A percentile compares a stretch with the other conserved stretches of the same genome.
These are phyloP conservation scores for Exophiala phaeomuriformis DNA, from an alignment of 2,329 filamentous ascomycete species.

Conservation along the genomic window DNA sequence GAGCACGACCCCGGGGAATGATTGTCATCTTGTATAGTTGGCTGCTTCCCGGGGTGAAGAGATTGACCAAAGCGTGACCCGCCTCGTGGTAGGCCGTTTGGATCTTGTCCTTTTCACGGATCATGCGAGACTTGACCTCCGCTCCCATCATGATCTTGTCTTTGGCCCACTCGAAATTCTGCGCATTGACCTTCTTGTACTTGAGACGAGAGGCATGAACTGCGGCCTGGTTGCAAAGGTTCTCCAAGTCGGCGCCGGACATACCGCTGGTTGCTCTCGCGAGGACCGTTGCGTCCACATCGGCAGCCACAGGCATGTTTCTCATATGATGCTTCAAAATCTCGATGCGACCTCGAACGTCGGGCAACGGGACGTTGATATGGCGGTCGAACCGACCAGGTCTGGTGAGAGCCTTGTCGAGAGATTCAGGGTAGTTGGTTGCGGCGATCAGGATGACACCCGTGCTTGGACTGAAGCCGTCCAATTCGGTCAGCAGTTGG, in stretches of 20 bases:
- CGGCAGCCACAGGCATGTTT: conserved; percentile 71
- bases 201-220: conserved; percentile 89
- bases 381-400: conserved; percentile 95
- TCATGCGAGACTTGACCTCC: conserved; percentile 80
- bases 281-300: conserved; percentile 76
- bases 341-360: conserved; percentile 84
- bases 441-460: conserved; percentile 94
- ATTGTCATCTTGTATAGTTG: conserved; percentile 97
- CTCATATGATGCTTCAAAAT: conserved; percentile 92
- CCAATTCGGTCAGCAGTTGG: conserved; percentile 90
- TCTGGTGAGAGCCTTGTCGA: conserved; percentile 89
- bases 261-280: conserved; percentile 84
- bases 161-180: conserved; percentile 93
- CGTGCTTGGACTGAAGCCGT: conserved; percentile 91
- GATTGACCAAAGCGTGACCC: conserved; percentile 82
- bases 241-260: conserved; percentile 92
- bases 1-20: conserved; percentile 75
- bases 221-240: conserved; percentile 92
- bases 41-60: conserved; percentile 68
- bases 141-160: conserved; percentile 97
- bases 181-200: conserved; percentile 63
- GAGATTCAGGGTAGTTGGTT: conserved; percentile 88
- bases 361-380: conserved; percentile 78
- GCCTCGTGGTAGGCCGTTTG: conserved; percentile 96
- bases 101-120: conserved; percentile 79